Evolutionary conservation across 768 basidiomycete species (phyloP).

Genomic region (Piloderma croceum): DNA sequence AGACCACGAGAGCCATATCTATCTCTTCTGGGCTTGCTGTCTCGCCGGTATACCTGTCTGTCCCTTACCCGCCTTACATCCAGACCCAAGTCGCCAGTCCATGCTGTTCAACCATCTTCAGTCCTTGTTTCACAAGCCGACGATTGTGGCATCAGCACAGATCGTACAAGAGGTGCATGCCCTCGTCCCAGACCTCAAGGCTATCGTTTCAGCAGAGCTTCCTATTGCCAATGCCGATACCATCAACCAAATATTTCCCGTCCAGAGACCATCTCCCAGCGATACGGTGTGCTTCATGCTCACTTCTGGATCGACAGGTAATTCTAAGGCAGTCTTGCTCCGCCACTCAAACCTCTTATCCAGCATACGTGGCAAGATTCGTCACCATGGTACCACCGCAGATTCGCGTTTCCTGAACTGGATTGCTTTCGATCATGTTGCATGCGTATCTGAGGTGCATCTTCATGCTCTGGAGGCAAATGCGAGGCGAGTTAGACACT

Average conservation of each 20-base stretch:
- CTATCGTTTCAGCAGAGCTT: too few relatives aligned
- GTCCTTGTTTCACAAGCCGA: conserved; percentile 20
- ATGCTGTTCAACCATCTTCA: conserved; percentile 25
- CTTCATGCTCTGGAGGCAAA: conserved; percentile 31
- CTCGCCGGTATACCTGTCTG: conserved; percentile 27
- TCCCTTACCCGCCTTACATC: conserved; percentile 26
- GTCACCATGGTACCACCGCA: conserved; percentile 28
- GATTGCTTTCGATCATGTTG: conserved; percentile 44
- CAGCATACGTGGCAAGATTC: conserved; percentile 28
- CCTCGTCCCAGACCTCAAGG: too few relatives aligned
- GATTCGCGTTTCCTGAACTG: conserved; percentile 38
- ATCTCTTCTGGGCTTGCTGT: conserved; percentile 30
- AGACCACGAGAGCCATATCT: conserved; percentile 26
- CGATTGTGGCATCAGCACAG: conserved; percentile 7
- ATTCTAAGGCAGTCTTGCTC: conserved; percentile 39
- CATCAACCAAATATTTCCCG: not conserved
- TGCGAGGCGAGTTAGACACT: conserved; percentile 21
- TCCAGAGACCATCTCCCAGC: conserved; percentile 1
- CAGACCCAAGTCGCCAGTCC: conserved; percentile 22
- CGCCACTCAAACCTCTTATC: conserved; percentile 35
- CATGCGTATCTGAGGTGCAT: conserved; percentile 38
- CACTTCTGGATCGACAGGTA: conserved; percentile 41
- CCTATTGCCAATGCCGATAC: too few relatives aligned
- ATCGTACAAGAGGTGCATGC: too few relatives aligned
- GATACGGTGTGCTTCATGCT: conserved; percentile 19